phyloP scores from a whole-genome alignment of 108 stramenopile genomes.

The Epithemia pelagica region DNA sequence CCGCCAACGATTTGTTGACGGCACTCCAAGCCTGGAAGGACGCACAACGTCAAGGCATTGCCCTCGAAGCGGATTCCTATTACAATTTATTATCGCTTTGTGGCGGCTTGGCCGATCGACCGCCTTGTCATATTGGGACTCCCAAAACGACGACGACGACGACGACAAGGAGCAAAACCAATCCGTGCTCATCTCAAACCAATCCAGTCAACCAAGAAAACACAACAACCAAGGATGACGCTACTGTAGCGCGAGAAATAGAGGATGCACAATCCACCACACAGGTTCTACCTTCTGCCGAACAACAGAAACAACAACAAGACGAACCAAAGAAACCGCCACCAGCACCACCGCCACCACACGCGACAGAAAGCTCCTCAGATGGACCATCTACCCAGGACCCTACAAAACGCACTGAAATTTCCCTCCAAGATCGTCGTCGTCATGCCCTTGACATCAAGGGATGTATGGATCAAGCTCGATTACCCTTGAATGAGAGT shows the following conservation, averaged over 20 bases:
- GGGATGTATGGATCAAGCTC: conserved; percentile 44
- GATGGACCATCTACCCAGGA: no score
- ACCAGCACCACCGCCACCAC: no score
- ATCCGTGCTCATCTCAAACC: no score
- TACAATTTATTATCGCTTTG: conserved; percentile 80
- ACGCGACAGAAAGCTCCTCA: no score
- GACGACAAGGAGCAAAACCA: not conserved
- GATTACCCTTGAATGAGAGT: conserved; percentile 67
- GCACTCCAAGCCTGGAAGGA: conserved; percentile 50
- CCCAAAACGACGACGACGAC: conserved; percentile 15
- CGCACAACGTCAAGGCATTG: conserved; percentile 29
- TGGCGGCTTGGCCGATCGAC: conserved; percentile 50
- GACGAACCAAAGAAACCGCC: no score
- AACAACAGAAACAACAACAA: no score
- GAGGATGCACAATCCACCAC: no score
- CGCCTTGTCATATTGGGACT: conserved; percentile 64
- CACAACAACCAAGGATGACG: no score
- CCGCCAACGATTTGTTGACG: conserved; percentile 42
- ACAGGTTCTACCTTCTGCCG: no score
- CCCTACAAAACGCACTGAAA: no score
- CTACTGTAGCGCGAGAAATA: no score
- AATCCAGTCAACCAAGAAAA: no score
- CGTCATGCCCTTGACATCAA: conserved; percentile 62
- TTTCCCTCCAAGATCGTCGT: conserved; percentile 44
- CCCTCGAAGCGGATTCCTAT: conserved; percentile 65